phyloP scores from a whole-genome alignment of 306 rosid species.

The Arachis stenosperma region DNA sequence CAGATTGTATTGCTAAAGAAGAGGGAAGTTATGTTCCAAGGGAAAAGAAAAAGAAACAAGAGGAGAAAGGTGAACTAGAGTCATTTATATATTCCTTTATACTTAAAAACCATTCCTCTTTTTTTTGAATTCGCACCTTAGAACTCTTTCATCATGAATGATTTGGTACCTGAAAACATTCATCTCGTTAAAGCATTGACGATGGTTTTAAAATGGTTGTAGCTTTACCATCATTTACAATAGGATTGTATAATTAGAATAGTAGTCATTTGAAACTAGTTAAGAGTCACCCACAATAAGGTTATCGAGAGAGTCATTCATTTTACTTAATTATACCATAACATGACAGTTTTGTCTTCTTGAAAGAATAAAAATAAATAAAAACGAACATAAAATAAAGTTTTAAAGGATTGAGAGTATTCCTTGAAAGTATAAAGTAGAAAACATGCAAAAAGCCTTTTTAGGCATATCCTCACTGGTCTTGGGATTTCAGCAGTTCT shows the following conservation, averaged over 20 bases:
- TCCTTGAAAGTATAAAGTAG: not conserved
- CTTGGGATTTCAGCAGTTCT: constrained; percentile 1
- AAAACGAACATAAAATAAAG: not conserved
- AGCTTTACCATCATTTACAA: constrained; percentile 3
- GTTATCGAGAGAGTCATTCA: not conserved
- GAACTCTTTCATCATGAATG: constrained; percentile 3
- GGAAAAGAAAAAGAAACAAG: constrained; percentile 97
- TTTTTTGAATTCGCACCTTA: constrained; percentile 18
- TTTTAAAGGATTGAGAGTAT: not conserved
- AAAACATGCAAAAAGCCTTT: not conserved
- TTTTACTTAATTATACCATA: not conserved
- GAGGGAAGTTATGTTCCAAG: constrained; percentile 95
- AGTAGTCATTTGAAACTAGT: constrained; percentile 9
- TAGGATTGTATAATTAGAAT: constrained; percentile 9
- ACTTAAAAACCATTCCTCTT: not conserved
- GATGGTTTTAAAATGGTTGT: constrained; percentile 17
- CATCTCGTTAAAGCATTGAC: constrained; percentile 15
- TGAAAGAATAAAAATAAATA: not conserved
- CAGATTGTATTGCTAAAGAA: constrained; percentile 96
- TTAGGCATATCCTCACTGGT: constrained; percentile 1
- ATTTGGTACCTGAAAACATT: not conserved
- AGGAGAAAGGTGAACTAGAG: constrained; percentile 80
- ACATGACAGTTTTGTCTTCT: not conserved
- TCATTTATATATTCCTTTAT: constrained; percentile 18
- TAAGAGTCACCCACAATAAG: not conserved